Evolutionary conservation across 2,329 filamentous ascomycete species (phyloP), one percentile per base, ranked within the genome.

Genomic region (Epicoccum nigrum): DNA sequence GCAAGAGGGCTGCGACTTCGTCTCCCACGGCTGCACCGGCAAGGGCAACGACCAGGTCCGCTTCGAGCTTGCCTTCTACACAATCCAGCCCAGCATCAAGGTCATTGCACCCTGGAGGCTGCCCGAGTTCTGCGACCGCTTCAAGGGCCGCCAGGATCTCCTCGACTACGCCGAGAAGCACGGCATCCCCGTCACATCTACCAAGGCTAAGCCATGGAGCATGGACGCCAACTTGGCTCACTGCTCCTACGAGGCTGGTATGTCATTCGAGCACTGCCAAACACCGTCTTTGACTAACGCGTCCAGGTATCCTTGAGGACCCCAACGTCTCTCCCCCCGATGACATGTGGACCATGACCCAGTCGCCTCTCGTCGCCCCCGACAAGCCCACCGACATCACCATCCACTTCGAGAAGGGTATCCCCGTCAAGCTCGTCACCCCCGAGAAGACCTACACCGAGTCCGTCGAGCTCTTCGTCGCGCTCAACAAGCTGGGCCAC

Each of bases 281-380:
- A 3, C 2, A 9, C 12, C 5, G 16, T 8, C 19, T 16, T n/a
- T 59, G 35, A 61, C 38, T 49, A 21, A 43, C 33, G 4, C 4
- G 4, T 8, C 1, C 37, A 70, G 68, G 69, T 39, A 86, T 86
- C 57, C 81, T 90, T 52, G 87, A 90, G 75, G 84, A 85, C 63
- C 83, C 83, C 52, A 74, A 79, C 69, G 77, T 81, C 63, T 85
- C 86, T 52, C 84, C 89, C 30, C 88, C 89, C 47, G 79, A 83
- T 62, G 88, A 92, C 72, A 89, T 93, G 85, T 93, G 90, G 90
- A 92, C 85, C 66, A 79, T 87, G 65, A 88, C 86, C 51, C 76
- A 82, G 51, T 86, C 88, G 66, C 88, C 88, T 32, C 75, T 83
- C 56, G 83, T 85, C 55, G 89, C 88, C 2, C 88, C 89, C 53